These are phyloP conservation scores for Diplodia seriata DNA, from an alignment of 2,329 filamentous ascomycete species.

Conservation along the genomic window DNA sequence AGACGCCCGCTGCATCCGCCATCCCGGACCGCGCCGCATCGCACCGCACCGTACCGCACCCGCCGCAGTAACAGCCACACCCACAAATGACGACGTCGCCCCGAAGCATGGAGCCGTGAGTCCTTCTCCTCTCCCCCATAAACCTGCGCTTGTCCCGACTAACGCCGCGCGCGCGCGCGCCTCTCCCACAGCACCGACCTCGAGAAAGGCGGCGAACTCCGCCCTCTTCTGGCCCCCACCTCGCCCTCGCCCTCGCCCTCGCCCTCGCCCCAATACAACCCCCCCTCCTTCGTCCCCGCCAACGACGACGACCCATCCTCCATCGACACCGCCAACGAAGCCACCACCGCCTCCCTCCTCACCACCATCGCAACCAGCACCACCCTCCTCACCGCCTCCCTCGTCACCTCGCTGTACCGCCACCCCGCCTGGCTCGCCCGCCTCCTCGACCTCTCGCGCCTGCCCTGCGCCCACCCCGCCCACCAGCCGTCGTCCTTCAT, in stretches of 20 bases:
- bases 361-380: constrained; percentile 23
- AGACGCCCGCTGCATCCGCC: neutral
- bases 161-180: too few species aligned
- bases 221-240: constrained; percentile 12
- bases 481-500: constrained; percentile 24
- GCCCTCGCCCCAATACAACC: too few species aligned
- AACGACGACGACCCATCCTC: neutral
- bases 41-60: too few species aligned
- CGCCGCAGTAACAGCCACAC: neutral
- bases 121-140: neutral
- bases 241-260: too few species aligned
- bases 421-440: constrained; percentile 13
- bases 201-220: constrained; percentile 26
- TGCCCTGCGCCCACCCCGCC: constrained; percentile 17
- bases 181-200: constrained; percentile 8
- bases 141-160: neutral
- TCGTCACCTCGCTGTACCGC: constrained; percentile 20
- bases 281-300: neutral
- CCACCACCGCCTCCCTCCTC: constrained; percentile 8
- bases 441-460: constrained; percentile 25
- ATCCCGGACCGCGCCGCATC: neutral
- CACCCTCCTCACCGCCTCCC: neutral
- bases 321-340: neutral
- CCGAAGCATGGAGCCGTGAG: constrained; percentile 14
- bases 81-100: constrained; percentile 18